Evolutionary conservation across 164 flowering plant genomes (phyloP).

Genomic region (Dillenia suffruticosa): DNA sequence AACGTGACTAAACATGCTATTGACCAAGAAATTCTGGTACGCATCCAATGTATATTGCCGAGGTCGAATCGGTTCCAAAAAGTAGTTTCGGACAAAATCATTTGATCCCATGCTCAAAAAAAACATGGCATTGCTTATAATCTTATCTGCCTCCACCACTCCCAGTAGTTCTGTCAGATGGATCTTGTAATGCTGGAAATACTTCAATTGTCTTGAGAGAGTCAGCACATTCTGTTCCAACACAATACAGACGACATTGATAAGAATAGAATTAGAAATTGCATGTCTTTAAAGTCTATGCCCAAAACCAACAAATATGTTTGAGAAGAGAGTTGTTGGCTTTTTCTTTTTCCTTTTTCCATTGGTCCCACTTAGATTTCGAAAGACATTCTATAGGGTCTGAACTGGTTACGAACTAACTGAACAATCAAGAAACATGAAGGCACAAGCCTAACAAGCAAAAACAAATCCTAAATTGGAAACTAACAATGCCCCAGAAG

Average conservation of each 20-base stretch:
- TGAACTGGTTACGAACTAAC: too few relatives aligned
- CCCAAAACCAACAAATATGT: not conserved
- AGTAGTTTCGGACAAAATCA: constrained; percentile 71
- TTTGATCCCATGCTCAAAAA: constrained; percentile 65
- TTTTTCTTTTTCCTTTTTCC: not conserved
- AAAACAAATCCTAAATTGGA: too few relatives aligned
- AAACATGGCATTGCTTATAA: constrained; percentile 28
- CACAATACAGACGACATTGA: too few relatives aligned
- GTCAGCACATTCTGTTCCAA: constrained; percentile 45
- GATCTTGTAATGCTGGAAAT: constrained; percentile 51
- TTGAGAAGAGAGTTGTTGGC: not conserved
- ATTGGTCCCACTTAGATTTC: not conserved
- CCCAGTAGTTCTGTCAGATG: constrained; percentile 36
- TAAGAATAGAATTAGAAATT: too few relatives aligned
- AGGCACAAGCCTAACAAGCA: too few relatives aligned
- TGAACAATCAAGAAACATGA: too few relatives aligned
- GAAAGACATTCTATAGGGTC: too few relatives aligned
- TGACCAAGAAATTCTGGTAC: constrained; percentile 39
- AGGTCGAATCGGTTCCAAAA: constrained; percentile 35
- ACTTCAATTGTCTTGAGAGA: constrained; percentile 44
- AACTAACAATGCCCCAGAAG: too few relatives aligned
- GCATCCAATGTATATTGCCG: constrained; percentile 36
- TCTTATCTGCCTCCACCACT: constrained; percentile 23
- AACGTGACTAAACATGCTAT: constrained; percentile 29
- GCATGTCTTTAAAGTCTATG: too few relatives aligned